A percentile compares a stretch with the other conserved stretches of the same genome.
Conservation (phyloP, 768 basidiomycete species). For the Paxillus ammoniavirescens region DNA sequence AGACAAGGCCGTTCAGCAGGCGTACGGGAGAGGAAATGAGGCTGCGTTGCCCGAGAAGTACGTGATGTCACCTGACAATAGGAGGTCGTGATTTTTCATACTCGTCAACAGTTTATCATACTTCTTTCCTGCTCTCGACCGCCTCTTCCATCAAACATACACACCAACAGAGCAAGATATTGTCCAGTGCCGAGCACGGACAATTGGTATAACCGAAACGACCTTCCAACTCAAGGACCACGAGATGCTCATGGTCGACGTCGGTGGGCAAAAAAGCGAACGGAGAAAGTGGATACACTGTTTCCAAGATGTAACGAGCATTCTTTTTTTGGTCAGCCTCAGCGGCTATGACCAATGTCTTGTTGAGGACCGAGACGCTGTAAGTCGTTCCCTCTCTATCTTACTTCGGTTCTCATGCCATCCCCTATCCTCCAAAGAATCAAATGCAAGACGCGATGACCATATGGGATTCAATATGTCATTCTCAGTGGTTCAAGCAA, state of each 20-base stretch:
- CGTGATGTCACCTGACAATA: constrained; percentile 15
- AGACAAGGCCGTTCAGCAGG: constrained; percentile 70
- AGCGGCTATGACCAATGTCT: constrained; percentile 95
- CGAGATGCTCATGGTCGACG: constrained; percentile 92
- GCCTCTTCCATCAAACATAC: constrained; percentile 73
- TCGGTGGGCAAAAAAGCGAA: constrained; percentile 92
- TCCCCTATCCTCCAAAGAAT: constrained; percentile 50
- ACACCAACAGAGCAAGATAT: constrained; percentile 85
- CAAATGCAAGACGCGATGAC: constrained; percentile 99
- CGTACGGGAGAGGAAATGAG: constrained; percentile 84
- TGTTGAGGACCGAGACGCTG: constrained; percentile 89
- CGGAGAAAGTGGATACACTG: constrained; percentile 93
- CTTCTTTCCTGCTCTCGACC: constrained; percentile 78
- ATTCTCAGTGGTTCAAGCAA: constrained; percentile 95
- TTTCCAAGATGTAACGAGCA: constrained; percentile 93
- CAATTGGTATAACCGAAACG: constrained; percentile 90
- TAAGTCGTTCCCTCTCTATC: constrained; percentile 36
- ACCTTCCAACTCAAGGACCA: constrained; percentile 76
- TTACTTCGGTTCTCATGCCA: neutral
- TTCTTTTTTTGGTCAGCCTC: constrained; percentile 86
- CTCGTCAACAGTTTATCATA: constrained; percentile 52
- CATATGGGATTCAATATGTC: constrained; percentile 98
- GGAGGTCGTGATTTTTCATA: neutral
- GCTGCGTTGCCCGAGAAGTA: constrained; percentile 91
- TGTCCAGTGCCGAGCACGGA: constrained; percentile 79